These are phyloP conservation scores for Tricholoma flavovirens DNA, from an alignment of 768 basidiomycete genomes.

Conservation along the genomic window DNA sequence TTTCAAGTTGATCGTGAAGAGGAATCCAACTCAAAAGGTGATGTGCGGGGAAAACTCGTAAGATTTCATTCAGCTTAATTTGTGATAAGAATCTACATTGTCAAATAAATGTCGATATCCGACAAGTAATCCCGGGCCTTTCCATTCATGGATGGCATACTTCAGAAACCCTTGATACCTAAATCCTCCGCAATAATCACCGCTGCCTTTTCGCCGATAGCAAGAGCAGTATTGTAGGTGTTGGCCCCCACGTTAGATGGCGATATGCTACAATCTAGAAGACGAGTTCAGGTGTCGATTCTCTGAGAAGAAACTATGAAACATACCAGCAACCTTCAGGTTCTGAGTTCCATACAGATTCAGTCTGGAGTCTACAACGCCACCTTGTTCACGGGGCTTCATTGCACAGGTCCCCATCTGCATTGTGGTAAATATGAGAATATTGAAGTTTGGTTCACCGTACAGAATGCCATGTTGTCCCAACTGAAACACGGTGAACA, in stretches of 20 bases:
- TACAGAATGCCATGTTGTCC: conserved; percentile 44
- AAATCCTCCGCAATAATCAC: conserved; percentile 54
- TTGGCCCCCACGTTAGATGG: conserved; percentile 37
- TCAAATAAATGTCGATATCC: too few relatives aligned
- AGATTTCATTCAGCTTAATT: too few relatives aligned
- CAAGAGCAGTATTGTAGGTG: conserved; percentile 37
- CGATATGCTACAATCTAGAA: conserved; percentile 32
- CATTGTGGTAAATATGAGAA: neutral
- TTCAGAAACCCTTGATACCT: conserved; percentile 14
- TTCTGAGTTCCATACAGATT: conserved; percentile 56
- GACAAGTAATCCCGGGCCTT: too few relatives aligned
- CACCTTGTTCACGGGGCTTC: conserved; percentile 51
- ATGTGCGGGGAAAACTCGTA: too few relatives aligned
- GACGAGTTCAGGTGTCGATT: neutral
- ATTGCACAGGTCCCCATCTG: conserved; percentile 66
- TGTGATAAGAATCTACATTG: too few relatives aligned
- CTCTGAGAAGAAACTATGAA: neutral
- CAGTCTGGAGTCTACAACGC: conserved; percentile 57
- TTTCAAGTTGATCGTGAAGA: too few relatives aligned
- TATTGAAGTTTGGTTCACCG: neutral
- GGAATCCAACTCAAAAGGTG: too few relatives aligned
- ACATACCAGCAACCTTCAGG: conserved; percentile 53
- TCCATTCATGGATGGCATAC: too few relatives aligned
- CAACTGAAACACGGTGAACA: conserved; percentile 19
- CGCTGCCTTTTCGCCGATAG: conserved; percentile 59